Evolutionary conservation across 768 basidiomycete species (phyloP).

Genomic region (Pleurotus tuber-regium): DNA sequence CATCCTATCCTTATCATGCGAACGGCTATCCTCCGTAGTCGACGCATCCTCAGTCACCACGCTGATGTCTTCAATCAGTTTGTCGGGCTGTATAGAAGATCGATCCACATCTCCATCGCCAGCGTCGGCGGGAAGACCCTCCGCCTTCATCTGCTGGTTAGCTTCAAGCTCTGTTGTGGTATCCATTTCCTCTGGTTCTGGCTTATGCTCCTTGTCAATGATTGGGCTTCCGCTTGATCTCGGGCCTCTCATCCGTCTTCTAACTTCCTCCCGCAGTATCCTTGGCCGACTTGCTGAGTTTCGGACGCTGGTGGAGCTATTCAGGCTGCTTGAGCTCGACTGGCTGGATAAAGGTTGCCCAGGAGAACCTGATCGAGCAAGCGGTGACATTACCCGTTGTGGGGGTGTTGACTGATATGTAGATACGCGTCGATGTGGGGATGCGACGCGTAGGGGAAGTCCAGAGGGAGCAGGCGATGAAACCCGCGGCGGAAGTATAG

Average conservation of each 20-base stretch:
- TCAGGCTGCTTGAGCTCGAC: neutral
- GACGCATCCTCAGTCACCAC: too few species aligned
- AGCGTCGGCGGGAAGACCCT: too few species aligned
- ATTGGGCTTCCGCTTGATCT: neutral
- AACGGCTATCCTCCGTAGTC: neutral
- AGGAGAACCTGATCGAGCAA: constrained; percentile 17
- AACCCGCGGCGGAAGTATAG: neutral
- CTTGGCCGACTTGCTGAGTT: constrained; percentile 25
- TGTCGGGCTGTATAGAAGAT: too few species aligned
- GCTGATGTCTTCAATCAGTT: too few species aligned
- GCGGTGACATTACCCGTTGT: constrained; percentile 5
- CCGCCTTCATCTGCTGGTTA: too few species aligned
- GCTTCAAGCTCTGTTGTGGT: too few species aligned
- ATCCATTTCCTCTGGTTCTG: too few species aligned
- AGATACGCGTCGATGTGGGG: constrained; percentile 11
- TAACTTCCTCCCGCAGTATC: constrained; percentile 55
- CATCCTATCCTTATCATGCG: constrained; percentile 31
- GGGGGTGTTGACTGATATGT: constrained; percentile 8
- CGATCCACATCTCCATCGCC: too few species aligned
- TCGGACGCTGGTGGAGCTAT: constrained; percentile 17
- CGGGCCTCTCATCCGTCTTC: constrained; percentile 39
- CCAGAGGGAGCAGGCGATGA: neutral
- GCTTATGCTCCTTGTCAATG: neutral
- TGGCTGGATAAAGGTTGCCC: neutral
- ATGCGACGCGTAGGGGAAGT: constrained; percentile 9